phyloP scores from a whole-genome alignment of 1,284 basidiomycete genomes.

The Leccinum pallidistipes region DNA sequence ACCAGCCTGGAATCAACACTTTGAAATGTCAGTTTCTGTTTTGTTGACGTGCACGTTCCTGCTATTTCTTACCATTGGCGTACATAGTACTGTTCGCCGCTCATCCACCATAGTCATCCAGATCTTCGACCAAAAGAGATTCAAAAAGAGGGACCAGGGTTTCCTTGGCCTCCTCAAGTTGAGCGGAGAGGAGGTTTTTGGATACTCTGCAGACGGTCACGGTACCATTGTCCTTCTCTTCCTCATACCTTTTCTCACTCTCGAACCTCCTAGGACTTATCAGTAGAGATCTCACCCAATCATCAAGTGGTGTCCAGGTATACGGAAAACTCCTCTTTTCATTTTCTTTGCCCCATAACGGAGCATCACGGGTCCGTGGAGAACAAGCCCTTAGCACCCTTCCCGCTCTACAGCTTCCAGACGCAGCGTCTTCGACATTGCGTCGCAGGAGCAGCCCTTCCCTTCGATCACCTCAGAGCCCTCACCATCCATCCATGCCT shows the following conservation, averaged over 20 bases:
- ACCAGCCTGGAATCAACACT: constrained; percentile 93
- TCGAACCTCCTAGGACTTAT: constrained; percentile 28
- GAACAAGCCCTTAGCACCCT: constrained; percentile 19
- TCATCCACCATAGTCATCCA: constrained; percentile 93
- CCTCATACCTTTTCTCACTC: constrained; percentile 9
- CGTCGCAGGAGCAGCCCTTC: constrained; percentile 27
- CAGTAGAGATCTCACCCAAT: constrained; percentile 33
- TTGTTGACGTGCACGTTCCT: constrained; percentile 1
- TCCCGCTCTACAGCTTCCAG: constrained; percentile 18
- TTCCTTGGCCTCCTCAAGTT: constrained; percentile 42
- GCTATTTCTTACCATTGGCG: constrained; percentile 4
- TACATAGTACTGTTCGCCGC: constrained; percentile 76
- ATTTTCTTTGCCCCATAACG: constrained; percentile 28
- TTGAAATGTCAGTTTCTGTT: constrained; percentile 72
- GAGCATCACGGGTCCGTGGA: constrained; percentile 19
- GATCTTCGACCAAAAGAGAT: constrained; percentile 97
- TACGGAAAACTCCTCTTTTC: constrained; percentile 38
- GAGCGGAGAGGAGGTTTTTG: constrained; percentile 27
- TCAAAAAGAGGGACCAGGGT: constrained; percentile 96
- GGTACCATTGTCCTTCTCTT: constrained; percentile 17
- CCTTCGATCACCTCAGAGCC: constrained; percentile 22
- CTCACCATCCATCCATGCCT: constrained; percentile 24
- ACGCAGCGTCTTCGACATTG: constrained; percentile 16
- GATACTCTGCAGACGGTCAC: constrained; percentile 29
- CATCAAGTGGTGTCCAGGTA: constrained; percentile 27